phyloP scores from a whole-genome alignment of 169 alveolate species.

The Eimeria praecox region DNA sequence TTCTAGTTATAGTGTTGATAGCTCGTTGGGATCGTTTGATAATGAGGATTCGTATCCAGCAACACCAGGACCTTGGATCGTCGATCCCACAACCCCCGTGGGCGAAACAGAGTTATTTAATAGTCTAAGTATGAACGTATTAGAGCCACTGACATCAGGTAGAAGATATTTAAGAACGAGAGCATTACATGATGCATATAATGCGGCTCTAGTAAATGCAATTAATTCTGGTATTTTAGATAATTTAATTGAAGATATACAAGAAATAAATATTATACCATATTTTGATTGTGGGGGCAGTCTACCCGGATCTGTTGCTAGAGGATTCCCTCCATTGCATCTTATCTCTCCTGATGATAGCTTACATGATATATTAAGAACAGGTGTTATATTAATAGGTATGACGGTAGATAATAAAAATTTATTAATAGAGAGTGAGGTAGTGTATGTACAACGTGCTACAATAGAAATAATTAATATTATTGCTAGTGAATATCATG shows the following conservation, averaged over 20 bases:
- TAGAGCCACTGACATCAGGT: conserved; percentile 48
- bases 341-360: conserved; percentile 8
- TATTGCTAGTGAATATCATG: neutral
- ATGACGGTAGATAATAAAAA: neutral
- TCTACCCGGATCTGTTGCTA: conserved; percentile 36
- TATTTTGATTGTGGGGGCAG: conserved; percentile 66
- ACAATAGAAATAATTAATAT: conserved; percentile 1
- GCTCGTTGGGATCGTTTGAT: neutral
- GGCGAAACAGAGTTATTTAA: conserved; percentile 22
- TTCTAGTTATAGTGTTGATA: no score
- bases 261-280: conserved; percentile 26
- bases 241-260: conserved; percentile 18
- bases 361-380: neutral
- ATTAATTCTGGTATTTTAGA: neutral
- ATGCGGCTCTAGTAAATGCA: conserved; percentile 26
- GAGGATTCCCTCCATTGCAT: neutral
- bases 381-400: conserved; percentile 24
- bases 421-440: neutral
- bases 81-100: neutral
- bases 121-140: neutral
- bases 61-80: conserved; percentile 54
- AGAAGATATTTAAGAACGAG: conserved; percentile 22
- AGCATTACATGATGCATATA: conserved; percentile 34
- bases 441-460: conserved; percentile 36
- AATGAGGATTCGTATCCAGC: conserved; percentile 53